Conservation (phyloP, 2,329 filamentous ascomycete species). For the Aspergillus awamori region DNA sequence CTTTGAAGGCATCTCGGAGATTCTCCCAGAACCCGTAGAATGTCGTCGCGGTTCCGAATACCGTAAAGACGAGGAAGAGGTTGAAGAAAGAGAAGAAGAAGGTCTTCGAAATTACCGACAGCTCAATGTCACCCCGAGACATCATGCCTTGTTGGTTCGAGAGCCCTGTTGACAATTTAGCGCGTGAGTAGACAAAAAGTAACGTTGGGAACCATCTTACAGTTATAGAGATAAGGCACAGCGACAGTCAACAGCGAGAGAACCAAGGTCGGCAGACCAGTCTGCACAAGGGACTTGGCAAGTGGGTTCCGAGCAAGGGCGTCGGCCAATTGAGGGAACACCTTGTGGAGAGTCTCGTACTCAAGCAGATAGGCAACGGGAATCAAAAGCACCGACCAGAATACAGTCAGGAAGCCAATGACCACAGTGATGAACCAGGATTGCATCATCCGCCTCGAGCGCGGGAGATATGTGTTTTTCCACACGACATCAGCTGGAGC, state of each 20-base stretch:
- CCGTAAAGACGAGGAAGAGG: constrained; percentile 91
- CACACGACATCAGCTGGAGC: constrained; percentile 92
- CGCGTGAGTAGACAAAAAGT: neutral
- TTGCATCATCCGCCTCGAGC: constrained; percentile 71
- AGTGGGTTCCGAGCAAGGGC: constrained; percentile 69
- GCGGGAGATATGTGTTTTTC: constrained; percentile 85
- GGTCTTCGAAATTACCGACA: constrained; percentile 96
- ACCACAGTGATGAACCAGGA: constrained; percentile 82
- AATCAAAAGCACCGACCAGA: constrained; percentile 85
- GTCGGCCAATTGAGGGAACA: constrained; percentile 70
- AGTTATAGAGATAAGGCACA: constrained; percentile 94
- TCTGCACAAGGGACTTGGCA: constrained; percentile 76
- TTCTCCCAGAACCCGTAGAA: constrained; percentile 67
- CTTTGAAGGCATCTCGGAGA: constrained; percentile 73
- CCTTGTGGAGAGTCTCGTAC: constrained; percentile 74
- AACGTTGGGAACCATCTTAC: constrained; percentile 45
- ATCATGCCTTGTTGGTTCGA: constrained; percentile 93
- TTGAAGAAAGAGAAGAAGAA: constrained; percentile 99
- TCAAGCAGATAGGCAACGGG: constrained; percentile 78
- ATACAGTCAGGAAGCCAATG: constrained; percentile 78
- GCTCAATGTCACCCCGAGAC: constrained; percentile 88
- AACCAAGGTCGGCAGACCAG: constrained; percentile 80
- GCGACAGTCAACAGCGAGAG: constrained; percentile 85
- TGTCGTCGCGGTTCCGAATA: constrained; percentile 77
- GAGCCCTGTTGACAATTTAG: constrained; percentile 55